A percentile compares a stretch with the other conserved stretches of the same genome.
Conservation (phyloP, 805 yeast genomes). For the Komagataella pastoris region DNA sequence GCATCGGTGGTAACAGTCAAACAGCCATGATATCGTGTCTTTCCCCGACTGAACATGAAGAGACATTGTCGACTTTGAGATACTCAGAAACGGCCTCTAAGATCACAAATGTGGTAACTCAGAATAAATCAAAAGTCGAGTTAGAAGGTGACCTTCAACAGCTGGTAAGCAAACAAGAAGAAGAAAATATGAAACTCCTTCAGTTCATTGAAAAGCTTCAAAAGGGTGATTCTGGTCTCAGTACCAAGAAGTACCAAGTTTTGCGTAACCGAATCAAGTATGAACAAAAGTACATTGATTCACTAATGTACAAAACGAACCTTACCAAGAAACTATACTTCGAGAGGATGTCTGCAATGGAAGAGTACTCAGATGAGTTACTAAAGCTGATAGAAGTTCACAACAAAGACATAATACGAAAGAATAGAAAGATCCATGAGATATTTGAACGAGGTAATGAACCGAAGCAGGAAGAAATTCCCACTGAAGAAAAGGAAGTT, state of each 20-base stretch:
- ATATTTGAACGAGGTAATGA: not conserved
- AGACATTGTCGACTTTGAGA: slow-evolving; percentile 59
- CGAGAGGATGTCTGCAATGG: not conserved
- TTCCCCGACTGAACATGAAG: slow-evolving; percentile 69
- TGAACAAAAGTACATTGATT: not conserved
- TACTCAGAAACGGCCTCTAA: slow-evolving; percentile 69
- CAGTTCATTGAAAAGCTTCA: not conserved
- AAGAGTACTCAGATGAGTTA: not conserved
- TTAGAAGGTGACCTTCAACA: not conserved
- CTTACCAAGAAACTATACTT: not conserved
- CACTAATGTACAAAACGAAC: not conserved
- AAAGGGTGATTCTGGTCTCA: not conserved
- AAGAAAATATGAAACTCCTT: not conserved
- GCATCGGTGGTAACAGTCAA: slow-evolving; percentile 69
- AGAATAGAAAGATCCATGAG: not conserved
- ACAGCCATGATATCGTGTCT: slow-evolving; percentile 85
- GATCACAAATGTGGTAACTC: slow-evolving; percentile 47
- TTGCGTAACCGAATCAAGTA: not conserved
- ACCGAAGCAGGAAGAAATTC: not conserved
- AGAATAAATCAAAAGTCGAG: slow-evolving; percentile 16
- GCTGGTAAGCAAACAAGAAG: not conserved
- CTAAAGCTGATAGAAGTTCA: not conserved
- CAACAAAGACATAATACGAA: not conserved
- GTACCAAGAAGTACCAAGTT: not conserved
- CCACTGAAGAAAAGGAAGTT: not conserved